Base-by-base conservation (phyloP, 352 stramenopile species). In the Phytopythium sindhum region DNA sequence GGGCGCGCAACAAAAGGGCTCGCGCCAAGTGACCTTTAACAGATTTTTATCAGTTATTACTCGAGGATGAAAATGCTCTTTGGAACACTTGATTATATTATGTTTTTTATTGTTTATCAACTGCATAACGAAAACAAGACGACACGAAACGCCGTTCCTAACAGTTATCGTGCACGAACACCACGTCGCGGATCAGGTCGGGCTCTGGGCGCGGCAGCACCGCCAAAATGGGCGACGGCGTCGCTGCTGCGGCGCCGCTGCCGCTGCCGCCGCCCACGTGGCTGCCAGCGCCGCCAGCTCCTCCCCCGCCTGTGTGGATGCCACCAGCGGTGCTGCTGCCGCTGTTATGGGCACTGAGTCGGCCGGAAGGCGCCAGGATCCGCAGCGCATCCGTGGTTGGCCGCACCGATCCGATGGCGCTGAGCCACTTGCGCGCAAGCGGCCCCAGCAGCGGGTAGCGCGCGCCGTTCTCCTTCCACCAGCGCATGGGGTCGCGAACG, bases 141-240 rank as follows among this genome's bases (percentile, higher is more conserved):
- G 59, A 28, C 19, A 42, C 51, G 50, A 35, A 45, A 45, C 39
- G 17, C n/a, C 35, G 62, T 54, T 66, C 6, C 26, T 61, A 82
- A 63, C 74, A 82, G 50, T 82, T 81, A 63, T 84, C 66, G 31
- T 84, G 74, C 29, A 82, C 67, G 39, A 82, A 79, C 31, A 82
- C 71, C 61, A 82, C 57, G 60, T 84, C 76, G 17, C 74, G 72
- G 44, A 84, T 67, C 10, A 83, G 70, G 29, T 83, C 76, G 4
- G 74, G 73, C 55, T 81, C 75, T 21, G 71, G 78, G 59, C 78
- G 73, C 35, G 29, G 51, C 21, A 29, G 51, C 29, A 44, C 51
- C 19, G 29, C 51, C 19, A 57, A 17, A 8, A 57, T 57, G 29
- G 51, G 55, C n/a, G 55, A 61, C 24, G 55, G 35, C 48, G 61